Evolutionary conservation across 1,284 basidiomycete species (phyloP), one percentile per base, ranked within the genome.

Genomic region (Afroboletus lepidellus): DNA sequence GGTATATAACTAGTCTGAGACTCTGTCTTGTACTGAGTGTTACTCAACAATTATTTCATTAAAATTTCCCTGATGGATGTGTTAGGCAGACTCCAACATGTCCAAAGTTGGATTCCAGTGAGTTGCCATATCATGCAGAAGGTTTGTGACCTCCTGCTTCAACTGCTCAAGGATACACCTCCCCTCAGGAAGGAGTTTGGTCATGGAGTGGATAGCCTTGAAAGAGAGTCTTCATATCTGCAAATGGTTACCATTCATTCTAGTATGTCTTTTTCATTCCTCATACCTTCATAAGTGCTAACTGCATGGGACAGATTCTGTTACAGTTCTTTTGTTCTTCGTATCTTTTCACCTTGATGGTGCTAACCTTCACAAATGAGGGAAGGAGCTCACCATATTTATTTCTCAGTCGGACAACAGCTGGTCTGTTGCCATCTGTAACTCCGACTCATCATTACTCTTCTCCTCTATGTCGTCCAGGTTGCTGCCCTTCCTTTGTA

Each of bases 171-270:
- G 33, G 16, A 46, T 41, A 0, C 29, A 6, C 7, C 45, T 2
- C 54, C 54, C 51, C 0, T 25, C 38, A 5, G 46, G 49, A 4
- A 57, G 18, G 3, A 9, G 27, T 21, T 3, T 57, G 6, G 37
- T 51, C 1, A n/a, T n/a, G 3, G 24, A 57, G 24, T 51, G 29
- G 2, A 57, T 47, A 6, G 56, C 8, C 15, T 57, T 55, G 11
- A 18, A 57, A 0, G 46, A 41, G 0, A 55, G 38, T 18, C 51
- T 55, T 5, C 8, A 15, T 1, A 51, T 15, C 53, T 55, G n/a
- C 6, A 3, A 3, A n/a, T n/a, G 3, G 33, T 12, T 30, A 8
- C 3, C 13, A 30, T 30, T 30, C 27, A 27, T 6, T 12, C 13
- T 3, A 30, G 30, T 30, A 3, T 30, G 9, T 30, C 11, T 6